Base-by-base conservation (phyloP, 352 stramenopile genomes). In the Pythium brachiatum region DNA sequence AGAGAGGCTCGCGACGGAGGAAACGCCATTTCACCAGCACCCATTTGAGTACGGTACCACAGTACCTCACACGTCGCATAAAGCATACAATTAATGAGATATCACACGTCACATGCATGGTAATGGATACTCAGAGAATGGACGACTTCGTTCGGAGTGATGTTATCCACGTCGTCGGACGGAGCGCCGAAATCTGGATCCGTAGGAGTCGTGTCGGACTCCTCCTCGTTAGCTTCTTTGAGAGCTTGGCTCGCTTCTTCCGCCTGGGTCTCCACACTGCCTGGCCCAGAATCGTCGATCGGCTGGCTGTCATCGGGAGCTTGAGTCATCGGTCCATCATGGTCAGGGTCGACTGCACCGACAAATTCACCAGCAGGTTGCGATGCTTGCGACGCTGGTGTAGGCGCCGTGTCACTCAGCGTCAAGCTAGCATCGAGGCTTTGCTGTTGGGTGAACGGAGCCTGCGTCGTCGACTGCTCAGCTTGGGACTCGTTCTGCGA, bases 281-380 rank as follows among this genome's bases (percentile, higher is more conserved):
- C 29, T 13, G 20, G 21, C 11, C 47, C 25, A 43, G 51, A 5
- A n/a, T 44, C 11, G 53, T 12, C 39, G 21, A 23, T 20, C 0
- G 3, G 41, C 59, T 62, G 60, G 27, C 52, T 67, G 12, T 47
- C 52, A 21, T 66, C 53, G 12, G 16, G 8, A 18, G 16, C 27
- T 39, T 62, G 44, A 15, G 61, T 62, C 53, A 62, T 62, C 1
- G 46, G 61, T 18, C 62, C 53, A 26, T 68, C 61, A n/a, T 68
- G 34, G 29, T 68, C 61, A 1, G n/a, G 23, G 0, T 16, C 23
- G 3, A 68, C 61, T 20, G 39, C 27, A 3, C 53, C 52, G 20
- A 67, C 43, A 16, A 62, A 67, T 27, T 68, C 53, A 23, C 61
- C 53, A 36, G 41, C n/a, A 7, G 23, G 20, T 46, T 67, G 41